phyloP scores from a whole-genome alignment of 2,329 filamentous ascomycete genomes.

The Stagonosporopsis chrysanthemi region DNA sequence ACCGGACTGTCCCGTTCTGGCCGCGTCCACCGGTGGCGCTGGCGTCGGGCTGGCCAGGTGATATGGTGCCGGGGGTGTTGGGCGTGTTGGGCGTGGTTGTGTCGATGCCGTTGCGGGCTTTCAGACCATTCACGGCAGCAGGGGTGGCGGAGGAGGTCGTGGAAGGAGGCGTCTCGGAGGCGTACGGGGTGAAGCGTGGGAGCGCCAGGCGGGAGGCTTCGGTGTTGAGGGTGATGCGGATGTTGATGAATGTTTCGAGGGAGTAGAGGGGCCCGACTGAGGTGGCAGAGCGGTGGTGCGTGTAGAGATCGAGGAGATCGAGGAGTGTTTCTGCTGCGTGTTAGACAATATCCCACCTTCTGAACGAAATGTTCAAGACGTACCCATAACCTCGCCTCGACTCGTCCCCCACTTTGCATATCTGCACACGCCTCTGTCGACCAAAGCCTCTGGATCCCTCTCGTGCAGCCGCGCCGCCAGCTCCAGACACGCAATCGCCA shows the following conservation, averaged over 20 bases:
- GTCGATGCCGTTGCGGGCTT: constrained; percentile 46
- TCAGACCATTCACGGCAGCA: constrained; percentile 32
- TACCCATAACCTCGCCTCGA: constrained; percentile 56
- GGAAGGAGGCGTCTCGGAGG: constrained; percentile 35
- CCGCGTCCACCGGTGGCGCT: constrained; percentile 51
- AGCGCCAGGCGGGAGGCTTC: constrained; percentile 71
- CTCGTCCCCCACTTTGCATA: constrained; percentile 57
- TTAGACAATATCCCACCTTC: neutral
- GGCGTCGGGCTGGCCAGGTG: constrained; percentile 47
- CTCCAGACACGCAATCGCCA: constrained; percentile 83
- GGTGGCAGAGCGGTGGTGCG: constrained; percentile 78
- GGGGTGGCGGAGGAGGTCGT: constrained; percentile 15
- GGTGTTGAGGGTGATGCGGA: constrained; percentile 86
- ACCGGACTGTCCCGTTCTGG: constrained; percentile 80
- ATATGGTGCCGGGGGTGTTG: constrained; percentile 56
- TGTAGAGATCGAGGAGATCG: constrained; percentile 91
- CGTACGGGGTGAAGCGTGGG: constrained; percentile 66
- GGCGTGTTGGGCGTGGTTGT: constrained; percentile 48
- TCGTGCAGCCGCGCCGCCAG: constrained; percentile 75
- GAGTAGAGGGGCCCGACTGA: constrained; percentile 76
- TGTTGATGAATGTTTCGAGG: constrained; percentile 80
- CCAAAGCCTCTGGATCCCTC: constrained; percentile 60
- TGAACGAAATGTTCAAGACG: neutral
- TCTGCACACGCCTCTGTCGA: constrained; percentile 53
- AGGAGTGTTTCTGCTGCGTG: constrained; percentile 77